Percentiles rank a stretch among this genome's conserved stretches.
These are phyloP conservation scores for Candida albicans DNA, from an alignment of 1,139 yeast species.

Conservation along the genomic window DNA sequence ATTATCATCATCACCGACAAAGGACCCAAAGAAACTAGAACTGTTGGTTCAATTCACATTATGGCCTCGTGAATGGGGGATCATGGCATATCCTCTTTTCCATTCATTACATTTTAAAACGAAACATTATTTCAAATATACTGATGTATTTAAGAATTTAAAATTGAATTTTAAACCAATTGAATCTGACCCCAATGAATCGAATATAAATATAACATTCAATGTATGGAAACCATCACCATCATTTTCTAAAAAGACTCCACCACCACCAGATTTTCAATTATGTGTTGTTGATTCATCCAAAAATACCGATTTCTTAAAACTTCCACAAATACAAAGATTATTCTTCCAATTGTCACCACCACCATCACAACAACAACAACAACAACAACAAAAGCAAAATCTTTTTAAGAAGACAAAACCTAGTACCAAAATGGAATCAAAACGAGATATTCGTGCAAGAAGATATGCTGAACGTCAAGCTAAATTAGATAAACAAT, in stretches of 20 bases:
- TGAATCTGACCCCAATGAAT: background rate
- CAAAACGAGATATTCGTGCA: slow-evolving; percentile 22
- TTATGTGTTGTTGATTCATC: slow-evolving; percentile 60
- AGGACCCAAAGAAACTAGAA: background rate
- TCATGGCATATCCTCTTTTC: slow-evolving; percentile 13
- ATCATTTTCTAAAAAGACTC: slow-evolving; percentile 64
- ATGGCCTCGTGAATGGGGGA: slow-evolving; percentile 14
- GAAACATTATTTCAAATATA: slow-evolving; percentile 36
- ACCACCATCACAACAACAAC: slow-evolving; percentile 5
- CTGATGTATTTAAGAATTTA: slow-evolving; percentile 41
- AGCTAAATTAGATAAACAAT: slow-evolving; percentile 24
- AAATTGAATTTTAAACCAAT: slow-evolving; percentile 29
- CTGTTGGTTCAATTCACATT: slow-evolving; percentile 4
- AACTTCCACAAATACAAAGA: slow-evolving; percentile 35
- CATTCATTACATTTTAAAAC: slow-evolving; percentile 20
- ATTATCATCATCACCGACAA: background rate
- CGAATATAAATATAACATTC: slow-evolving; percentile 34
- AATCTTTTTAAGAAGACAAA: background rate
- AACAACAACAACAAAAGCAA: slow-evolving; percentile 17
- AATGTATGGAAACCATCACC: slow-evolving; percentile 87
- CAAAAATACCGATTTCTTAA: slow-evolving; percentile 49
- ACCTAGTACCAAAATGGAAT: slow-evolving; percentile 12
- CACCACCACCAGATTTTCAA: slow-evolving; percentile 78
- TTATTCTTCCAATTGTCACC: slow-evolving; percentile 26
- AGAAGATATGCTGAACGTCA: slow-evolving; percentile 28